phyloP scores from a whole-genome alignment of 192 early-diverging fungal species.

The Lunasporangiospora selenospora region DNA sequence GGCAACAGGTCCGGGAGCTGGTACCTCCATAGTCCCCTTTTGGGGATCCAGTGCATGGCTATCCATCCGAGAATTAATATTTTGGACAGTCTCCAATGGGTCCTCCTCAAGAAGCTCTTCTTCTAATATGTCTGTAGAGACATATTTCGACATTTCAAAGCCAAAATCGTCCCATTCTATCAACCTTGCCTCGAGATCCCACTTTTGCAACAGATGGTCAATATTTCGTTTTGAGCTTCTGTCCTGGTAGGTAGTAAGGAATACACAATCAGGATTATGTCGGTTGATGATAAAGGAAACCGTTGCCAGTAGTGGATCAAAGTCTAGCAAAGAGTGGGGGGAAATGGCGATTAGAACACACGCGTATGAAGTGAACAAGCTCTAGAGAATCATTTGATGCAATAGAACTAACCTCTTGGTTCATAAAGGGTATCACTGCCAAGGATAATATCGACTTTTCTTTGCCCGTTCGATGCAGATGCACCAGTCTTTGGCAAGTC shows the following conservation, averaged over 20 bases:
- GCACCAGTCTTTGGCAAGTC: conserved; percentile 16
- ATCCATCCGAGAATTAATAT: no score
- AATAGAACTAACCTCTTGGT: conserved; percentile 34
- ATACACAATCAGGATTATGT: conserved; percentile 58
- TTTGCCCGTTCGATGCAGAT: no score
- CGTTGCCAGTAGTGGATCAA: conserved; percentile 70
- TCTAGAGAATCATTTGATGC: conserved; percentile 53
- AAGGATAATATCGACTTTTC: conserved; percentile 54
- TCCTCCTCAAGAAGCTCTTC: no score
- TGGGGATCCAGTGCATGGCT: no score
- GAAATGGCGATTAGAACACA: neutral
- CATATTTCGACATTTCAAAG: conserved; percentile 47
- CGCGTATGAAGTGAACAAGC: neutral
- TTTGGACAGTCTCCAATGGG: no score
- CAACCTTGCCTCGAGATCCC: conserved; percentile 52
- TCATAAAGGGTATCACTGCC: conserved; percentile 68
- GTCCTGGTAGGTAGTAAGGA: conserved; percentile 80
- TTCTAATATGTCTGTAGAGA: no score
- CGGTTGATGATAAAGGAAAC: conserved; percentile 63
- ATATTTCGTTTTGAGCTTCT: conserved; percentile 69
- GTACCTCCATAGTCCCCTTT: no score
- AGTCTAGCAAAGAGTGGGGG: conserved; percentile 46
- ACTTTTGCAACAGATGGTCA: conserved; percentile 66
- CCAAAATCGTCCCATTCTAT: conserved; percentile 48
- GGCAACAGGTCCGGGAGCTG: no score